Base-by-base conservation (phyloP, 768 basidiomycete species). In the Mycena kentingensis region DNA sequence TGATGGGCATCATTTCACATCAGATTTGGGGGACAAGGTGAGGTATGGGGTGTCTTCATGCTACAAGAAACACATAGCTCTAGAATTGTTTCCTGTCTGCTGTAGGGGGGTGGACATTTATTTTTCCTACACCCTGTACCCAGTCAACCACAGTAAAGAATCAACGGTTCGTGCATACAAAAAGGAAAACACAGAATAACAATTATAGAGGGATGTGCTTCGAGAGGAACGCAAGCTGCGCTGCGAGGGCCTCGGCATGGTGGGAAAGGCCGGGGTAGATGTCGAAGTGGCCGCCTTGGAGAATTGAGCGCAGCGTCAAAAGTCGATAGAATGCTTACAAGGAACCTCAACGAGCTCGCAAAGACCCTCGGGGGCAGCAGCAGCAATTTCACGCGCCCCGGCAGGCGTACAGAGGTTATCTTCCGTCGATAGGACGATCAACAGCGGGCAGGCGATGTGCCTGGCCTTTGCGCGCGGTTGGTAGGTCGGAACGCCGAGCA, bases 251-350 rank as follows among this genome's bases (percentile, higher is more conserved):
- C 28, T 51, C 39, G 19, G 60, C 42, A 41, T 62, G 54, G 15
- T 61, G 60, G 29, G 52, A 43, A 22, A n/a, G 24, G 16, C 62
- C 65, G 32, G 45, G 54, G 49, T 67, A 68, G 21, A 65, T 15
- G 38, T 63, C 67, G 49, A 67, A 67, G 42, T 68, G 67, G 15
- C 62, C 65, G 51, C 44, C 52, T 52, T n/a, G n/a, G n/a, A n/a
- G n/a, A n/a, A n/a, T n/a, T n/a, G n/a, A n/a, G 21, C 19, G 16
- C 21, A 15, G 2, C 26, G 21, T 18, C 22, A 25, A n/a, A 13
- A 12, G n/a, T 13, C 8, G 42, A 44, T 19, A 32, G 43, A 47
- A 10, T 13, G 60, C 57, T 45, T 50, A 51, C 61, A 60, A 15
- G 54, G 47, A 6, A 63, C 24, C n/a, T 54, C 52, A 4, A 59